Base-by-base conservation (phyloP, 2,329 filamentous ascomycete genomes). In the Colletotrichum melonis region DNA sequence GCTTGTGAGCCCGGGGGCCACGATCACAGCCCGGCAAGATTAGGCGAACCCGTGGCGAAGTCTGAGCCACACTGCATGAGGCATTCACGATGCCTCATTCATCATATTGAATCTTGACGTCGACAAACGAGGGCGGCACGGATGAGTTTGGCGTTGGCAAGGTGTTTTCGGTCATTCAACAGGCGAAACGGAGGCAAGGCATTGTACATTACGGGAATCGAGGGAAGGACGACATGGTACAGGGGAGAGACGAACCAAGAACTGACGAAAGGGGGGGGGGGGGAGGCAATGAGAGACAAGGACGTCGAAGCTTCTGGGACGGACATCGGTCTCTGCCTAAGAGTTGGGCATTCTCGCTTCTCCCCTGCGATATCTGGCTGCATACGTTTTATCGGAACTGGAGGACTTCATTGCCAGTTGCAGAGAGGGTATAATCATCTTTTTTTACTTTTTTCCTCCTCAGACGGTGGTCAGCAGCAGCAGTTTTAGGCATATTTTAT, bases 131-230 rank as follows among this genome's bases (percentile, higher is more conserved):
- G 60, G 62, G 70, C 70, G 60, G 60, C 64, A 54, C 46, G 67
- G 67, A 70, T 73, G 24, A 59, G 35, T 73, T 56, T 65, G 70
- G 70, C 70, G 70, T 73, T 73, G 26, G 42, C 70, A 62, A 56
- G 70, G 70, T 64, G 60, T 70, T 70, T 70, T 52, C 67, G 70
- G 70, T 73, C 67, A 65, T 60, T 73, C 70, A 72, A 74, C 68
- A 74, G 72, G 72, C 68, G 72, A 74, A 74, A 63, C 28, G 57
- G 68, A 57, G 56, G 60, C 65, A 62, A 57, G 56, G 60, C 65
- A 68, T 69, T 74, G 72, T 74, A 74, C 59, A 74, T 55, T 74
- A 74, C 32, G 68, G 72, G 38, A 67, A 49, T 49, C 42, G 42
- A 49, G 4, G 60, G 60, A 56, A n/a, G 46, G 55, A 30, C 16